Evolutionary conservation across 345 rosid species (phyloP).

Genomic region (Mallotus nudiflorus): DNA sequence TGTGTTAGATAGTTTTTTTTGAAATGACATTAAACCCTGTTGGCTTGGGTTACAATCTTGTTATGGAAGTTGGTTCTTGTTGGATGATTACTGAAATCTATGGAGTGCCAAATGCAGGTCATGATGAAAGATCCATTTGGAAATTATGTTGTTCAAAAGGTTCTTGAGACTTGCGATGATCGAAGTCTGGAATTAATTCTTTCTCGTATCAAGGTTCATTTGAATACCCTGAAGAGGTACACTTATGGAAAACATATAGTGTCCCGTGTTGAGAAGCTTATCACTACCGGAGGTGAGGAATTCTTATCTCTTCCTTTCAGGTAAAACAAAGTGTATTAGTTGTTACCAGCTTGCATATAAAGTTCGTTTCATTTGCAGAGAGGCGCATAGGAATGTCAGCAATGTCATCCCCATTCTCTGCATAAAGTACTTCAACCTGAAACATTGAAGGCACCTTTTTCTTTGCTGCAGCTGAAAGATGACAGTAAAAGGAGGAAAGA

Average conservation of each 20-base stretch:
- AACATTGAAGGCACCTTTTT: slow-evolving; percentile 16
- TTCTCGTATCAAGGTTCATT: slow-evolving; percentile 86
- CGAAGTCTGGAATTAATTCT: slow-evolving; percentile 74
- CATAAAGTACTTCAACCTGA: slow-evolving; percentile 18
- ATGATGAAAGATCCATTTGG: slow-evolving; percentile 99
- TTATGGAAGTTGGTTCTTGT: not conserved
- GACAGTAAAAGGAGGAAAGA: not conserved
- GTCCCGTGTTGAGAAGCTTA: slow-evolving; percentile 92
- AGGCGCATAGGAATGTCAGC: slow-evolving; percentile 78
- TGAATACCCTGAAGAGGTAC: slow-evolving; percentile 82
- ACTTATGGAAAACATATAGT: slow-evolving; percentile 98
- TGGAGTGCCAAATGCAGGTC: slow-evolving; percentile 54
- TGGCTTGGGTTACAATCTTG: too few relatives aligned
- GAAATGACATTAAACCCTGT: not conserved
- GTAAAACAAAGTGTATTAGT: not conserved
- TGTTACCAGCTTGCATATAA: not conserved
- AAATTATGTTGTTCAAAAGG: slow-evolving; percentile 95
- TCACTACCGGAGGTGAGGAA: slow-evolving; percentile 81
- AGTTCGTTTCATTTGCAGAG: slow-evolving; percentile 48
- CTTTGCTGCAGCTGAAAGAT: slow-evolving; percentile 11
- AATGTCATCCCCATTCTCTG: slow-evolving; percentile 46
- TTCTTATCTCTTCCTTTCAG: not conserved
- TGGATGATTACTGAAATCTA: not conserved
- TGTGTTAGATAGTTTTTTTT: not conserved
- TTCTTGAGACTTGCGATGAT: slow-evolving; percentile 92